Base-by-base conservation (phyloP, 805 yeast species). In the Diddensiella caesifluorescens region DNA sequence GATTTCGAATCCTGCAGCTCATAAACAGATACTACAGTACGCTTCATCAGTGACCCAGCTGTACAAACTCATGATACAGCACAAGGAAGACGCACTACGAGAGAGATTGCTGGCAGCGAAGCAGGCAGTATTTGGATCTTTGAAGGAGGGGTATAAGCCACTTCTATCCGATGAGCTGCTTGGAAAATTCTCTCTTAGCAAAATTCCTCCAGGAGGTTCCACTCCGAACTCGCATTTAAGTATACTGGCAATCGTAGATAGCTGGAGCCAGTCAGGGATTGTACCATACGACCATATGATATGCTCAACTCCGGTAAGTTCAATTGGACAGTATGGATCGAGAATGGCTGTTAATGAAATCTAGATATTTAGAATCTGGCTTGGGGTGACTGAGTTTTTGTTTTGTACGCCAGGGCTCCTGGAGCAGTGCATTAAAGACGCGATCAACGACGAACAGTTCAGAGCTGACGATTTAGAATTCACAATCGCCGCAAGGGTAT, bases 251-350 rank as follows among this genome's bases (percentile, higher is more conserved):
- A 88, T 92, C 35, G 97, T 86, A 1, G 97, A 92, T 62, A 80
- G 92, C 56, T 92, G 98, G 98, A 76, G 74, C 55, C 80, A 79
- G 49, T 64, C 86, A 32, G 83, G 82, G 1, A 87, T 92, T 31
- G 81, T 83, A 26, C 98, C 98, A 3, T 90, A 92, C 57, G 96
- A 90, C 60, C 98, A 92, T 63, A 89, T 90, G 65, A 89, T 90
- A 45, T 90, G 97, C 59, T 85, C 96, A 1, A 92, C 98, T 0
- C 98, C 98, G 9, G 51, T 42, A 39, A 15, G 42, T 37, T 38
- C 15, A 42, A 30, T 6, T 13, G 15, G 7, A 9, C 26, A 41
- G 39, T 15, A 23, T 23, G 10, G 27, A 9, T 23, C 12, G 27
- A 9, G 27, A 23, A 7, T 23, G 7, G 10, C 12, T 9, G 12